Evolutionary conservation across 1,139 yeast genomes (phyloP).

Genomic region (Petasospora rhodanensis): DNA sequence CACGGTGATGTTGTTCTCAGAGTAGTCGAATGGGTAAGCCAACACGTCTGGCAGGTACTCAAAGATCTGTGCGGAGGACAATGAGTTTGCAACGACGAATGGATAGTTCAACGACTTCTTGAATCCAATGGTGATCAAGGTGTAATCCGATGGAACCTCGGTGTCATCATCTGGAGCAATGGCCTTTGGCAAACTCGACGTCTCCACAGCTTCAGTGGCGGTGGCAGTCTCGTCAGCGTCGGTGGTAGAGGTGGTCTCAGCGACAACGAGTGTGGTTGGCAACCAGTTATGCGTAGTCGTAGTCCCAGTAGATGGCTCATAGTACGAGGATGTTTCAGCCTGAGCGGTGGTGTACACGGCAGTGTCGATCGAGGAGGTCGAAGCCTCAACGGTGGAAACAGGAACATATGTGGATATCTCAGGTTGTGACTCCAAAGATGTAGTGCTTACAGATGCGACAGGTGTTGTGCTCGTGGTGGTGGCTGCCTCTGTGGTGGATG

Average conservation of each 20-base stretch:
- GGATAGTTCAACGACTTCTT: conserved; percentile 64
- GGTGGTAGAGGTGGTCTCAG: conserved; percentile 26
- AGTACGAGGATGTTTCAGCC: no score
- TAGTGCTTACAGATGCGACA: neutral
- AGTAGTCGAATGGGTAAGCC: conserved; percentile 43
- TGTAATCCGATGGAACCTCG: conserved; percentile 36
- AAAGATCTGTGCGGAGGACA: conserved; percentile 73
- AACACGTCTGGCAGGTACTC: conserved; percentile 61
- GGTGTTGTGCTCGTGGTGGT: conserved; percentile 1
- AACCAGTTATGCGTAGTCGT: conserved; percentile 28
- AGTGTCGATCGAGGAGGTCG: no score
- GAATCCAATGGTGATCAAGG: conserved; percentile 66
- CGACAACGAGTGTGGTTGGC: conserved; percentile 29
- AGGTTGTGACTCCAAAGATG: conserved; percentile 3
- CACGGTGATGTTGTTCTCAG: conserved; percentile 43
- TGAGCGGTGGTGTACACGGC: no score
- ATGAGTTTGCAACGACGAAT: conserved; percentile 60
- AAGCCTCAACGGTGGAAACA: no score
- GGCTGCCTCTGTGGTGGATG: neutral
- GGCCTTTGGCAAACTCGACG: conserved; percentile 64
- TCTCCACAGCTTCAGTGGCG: conserved; percentile 34
- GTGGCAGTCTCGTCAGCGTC: conserved; percentile 30
- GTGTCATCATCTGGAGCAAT: conserved; percentile 47
- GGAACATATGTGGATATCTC: no score
- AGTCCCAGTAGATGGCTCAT: no score